A percentile compares a stretch with the other conserved stretches of the same genome.
phyloP scores from a whole-genome alignment of 106 monocot species.

The Cymbidium sinense region DNA sequence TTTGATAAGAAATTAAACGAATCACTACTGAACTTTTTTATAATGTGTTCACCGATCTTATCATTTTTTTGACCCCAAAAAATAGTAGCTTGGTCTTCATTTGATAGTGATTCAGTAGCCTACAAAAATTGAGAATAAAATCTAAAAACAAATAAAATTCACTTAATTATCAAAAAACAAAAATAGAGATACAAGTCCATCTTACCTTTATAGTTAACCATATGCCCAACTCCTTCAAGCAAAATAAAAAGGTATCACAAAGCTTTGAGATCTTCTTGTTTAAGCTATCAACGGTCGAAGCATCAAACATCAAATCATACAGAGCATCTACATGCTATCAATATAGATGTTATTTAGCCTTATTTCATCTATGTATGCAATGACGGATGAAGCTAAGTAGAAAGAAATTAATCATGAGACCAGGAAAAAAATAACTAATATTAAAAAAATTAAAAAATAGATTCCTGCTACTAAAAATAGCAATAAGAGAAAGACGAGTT shows the following conservation, averaged over 20 bases:
- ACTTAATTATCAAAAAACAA: not conserved
- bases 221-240: slow-evolving; percentile 42
- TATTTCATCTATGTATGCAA: not conserved
- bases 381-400: not conserved
- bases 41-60: slow-evolving; percentile 15
- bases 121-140: slow-evolving; percentile 10
- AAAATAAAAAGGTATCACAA: slow-evolving; percentile 36
- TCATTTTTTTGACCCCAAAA: slow-evolving; percentile 52
- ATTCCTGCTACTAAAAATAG: not conserved
- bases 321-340: slow-evolving; percentile 38
- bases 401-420: not conserved
- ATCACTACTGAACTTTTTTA: slow-evolving; percentile 37
- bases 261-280: slow-evolving; percentile 31
- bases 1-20: slow-evolving; percentile 23
- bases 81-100: slow-evolving; percentile 20
- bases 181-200: not conserved
- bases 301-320: slow-evolving; percentile 18
- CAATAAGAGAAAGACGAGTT: not conserved
- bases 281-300: slow-evolving; percentile 13
- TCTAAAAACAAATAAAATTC: not conserved
- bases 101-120: slow-evolving; percentile 48
- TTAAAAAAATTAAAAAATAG: not conserved
- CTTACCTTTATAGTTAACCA: slow-evolving; percentile 49
- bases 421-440: not conserved
- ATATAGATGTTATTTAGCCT: not conserved